Evolutionary conservation across 108 stramenopile species (phyloP), one percentile per base, ranked within the genome.

Genomic region (Epithemia pelagica): DNA sequence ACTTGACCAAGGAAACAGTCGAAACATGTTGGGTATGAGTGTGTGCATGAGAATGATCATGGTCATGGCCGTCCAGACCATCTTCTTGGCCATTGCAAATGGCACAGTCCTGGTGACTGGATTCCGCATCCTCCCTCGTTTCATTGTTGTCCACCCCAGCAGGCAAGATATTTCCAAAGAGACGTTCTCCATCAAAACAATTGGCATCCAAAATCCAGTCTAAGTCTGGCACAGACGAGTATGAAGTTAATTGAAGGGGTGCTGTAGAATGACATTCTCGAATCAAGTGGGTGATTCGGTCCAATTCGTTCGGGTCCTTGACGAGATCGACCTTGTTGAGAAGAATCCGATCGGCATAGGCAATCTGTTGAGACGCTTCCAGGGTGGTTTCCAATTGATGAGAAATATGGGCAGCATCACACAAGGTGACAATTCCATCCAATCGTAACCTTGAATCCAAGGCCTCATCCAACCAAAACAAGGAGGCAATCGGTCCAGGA

Each of bases 331-430:
- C 72, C 71, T 95, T 95, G 70, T 95, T 95, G 28, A 91, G 32
- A 5, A 95, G 58, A 30, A 95, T 79, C 0, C 90, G 77, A 77
- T 95, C 95, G 21, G 95, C 88, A 67, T 88, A 90, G 19, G 89
- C 95, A 66, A 95, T 86, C 70, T 95, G 95, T 52, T 87, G 84
- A 32, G 87, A 80, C 1, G 95, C 95, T 76, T 95, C 95, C 60
- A 89, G 84, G 0, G 76, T 79, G 21, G 53, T 61, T 46, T 82
- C 71, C 55, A 95, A 60, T 59, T 92, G 91, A n/a, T 66, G 30
- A 27, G 59, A 30, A 25, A 95, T 75, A 64, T 90, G 83, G 32
- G 66, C 68, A 26, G 82, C 81, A 73, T 92, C 94, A 3, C 88
- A 85, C 24, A 85, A 66, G 0, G 85, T 78, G 21, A 95, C 83